phyloP scores from a whole-genome alignment of 1,284 basidiomycete genomes.

The Pterulicium gracile region DNA sequence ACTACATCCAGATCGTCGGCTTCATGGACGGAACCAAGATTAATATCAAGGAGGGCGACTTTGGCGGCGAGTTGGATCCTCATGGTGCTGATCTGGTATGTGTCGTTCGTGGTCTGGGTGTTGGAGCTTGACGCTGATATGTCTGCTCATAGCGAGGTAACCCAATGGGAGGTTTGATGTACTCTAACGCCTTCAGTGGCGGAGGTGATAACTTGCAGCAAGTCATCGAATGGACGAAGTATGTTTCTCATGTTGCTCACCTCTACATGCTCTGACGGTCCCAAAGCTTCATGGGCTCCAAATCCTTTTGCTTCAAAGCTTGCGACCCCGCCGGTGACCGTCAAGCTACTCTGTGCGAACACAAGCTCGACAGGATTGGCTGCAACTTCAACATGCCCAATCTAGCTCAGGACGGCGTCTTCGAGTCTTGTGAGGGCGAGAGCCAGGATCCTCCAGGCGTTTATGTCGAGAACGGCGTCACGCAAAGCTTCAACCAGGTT shows the following conservation, averaged over 20 bases:
- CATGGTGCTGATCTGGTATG: neutral
- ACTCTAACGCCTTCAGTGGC: neutral
- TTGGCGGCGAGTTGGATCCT: conserved; percentile 15
- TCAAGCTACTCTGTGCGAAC: neutral
- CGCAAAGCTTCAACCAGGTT: neutral
- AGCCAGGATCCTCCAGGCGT: neutral
- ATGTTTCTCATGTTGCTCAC: neutral
- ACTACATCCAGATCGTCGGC: conserved; percentile 22
- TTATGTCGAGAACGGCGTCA: neutral
- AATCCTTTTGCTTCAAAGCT: neutral
- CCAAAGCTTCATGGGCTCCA: neutral
- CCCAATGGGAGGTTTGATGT: neutral
- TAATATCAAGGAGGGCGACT: conserved; percentile 18
- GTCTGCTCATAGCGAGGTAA: neutral
- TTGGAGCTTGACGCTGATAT: neutral
- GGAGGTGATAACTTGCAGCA: too few species aligned
- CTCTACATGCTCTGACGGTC: neutral
- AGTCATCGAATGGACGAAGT: too few species aligned
- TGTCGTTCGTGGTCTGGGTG: neutral
- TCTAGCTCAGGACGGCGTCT: neutral
- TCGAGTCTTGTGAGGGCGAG: neutral
- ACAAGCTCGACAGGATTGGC: neutral
- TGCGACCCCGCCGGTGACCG: neutral
- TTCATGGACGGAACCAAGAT: conserved; percentile 19
- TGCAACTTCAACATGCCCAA: neutral